Conservation (phyloP, 1,284 basidiomycete species). For the Crucibulum cyathiforme region DNA sequence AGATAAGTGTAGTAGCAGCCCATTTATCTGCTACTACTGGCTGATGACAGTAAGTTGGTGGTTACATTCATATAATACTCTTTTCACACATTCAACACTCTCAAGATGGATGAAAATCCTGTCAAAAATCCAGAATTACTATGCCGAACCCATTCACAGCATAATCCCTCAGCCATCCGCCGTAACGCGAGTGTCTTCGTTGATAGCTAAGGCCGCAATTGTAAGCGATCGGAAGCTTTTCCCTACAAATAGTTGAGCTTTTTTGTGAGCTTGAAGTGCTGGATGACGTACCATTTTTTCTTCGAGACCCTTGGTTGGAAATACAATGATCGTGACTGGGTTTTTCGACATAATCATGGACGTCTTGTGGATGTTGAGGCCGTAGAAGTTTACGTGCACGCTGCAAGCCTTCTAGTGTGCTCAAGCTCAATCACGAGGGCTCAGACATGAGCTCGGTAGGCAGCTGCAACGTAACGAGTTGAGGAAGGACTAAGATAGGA, state of each 20-base stretch:
- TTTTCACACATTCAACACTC: too few species aligned
- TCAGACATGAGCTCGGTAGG: neutral
- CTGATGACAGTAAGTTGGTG: too few species aligned
- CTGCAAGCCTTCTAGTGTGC: slow-evolving; percentile 4
- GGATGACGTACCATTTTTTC: slow-evolving; percentile 9
- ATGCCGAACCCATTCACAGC: too few species aligned
- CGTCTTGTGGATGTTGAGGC: slow-evolving; percentile 8
- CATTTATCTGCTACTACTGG: too few species aligned
- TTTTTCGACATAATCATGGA: slow-evolving; percentile 12
- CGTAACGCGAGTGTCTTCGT: slow-evolving; percentile 3
- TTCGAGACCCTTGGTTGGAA: slow-evolving; percentile 10
- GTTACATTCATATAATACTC: too few species aligned
- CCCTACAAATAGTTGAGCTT: slow-evolving; percentile 1
- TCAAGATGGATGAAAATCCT: too few species aligned
- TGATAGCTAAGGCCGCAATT: slow-evolving; percentile 6
- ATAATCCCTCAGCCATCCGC: too few species aligned
- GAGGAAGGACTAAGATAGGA: too few species aligned
- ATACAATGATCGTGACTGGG: slow-evolving; percentile 8
- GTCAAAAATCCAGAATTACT: too few species aligned
- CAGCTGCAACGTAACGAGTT: too few species aligned
- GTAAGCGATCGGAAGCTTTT: slow-evolving; percentile 1
- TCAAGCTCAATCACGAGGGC: neutral
- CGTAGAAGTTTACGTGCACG: slow-evolving; percentile 10
- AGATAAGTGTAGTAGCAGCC: too few species aligned
- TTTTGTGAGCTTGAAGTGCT: neutral